Evolutionary conservation across 257 asterid species (phyloP).

Genomic region (Paraleonurus japonicus): DNA sequence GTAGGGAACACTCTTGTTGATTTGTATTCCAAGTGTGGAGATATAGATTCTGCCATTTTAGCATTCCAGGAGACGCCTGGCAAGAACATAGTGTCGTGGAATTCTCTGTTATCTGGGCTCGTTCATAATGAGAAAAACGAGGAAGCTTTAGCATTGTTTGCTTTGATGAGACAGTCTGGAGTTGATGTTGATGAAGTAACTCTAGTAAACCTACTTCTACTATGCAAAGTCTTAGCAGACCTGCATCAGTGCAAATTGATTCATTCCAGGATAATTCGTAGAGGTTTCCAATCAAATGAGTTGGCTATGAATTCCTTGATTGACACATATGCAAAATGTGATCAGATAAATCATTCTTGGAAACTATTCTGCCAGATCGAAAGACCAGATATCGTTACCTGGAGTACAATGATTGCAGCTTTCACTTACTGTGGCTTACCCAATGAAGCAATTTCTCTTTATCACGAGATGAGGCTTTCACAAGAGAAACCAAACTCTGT

Average conservation of each 20-base stretch:
- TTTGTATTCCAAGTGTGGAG: constrained; percentile 77
- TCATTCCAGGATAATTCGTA: constrained; percentile 55
- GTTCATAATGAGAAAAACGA: constrained; percentile 56
- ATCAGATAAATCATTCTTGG: constrained; percentile 54
- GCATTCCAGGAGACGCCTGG: constrained; percentile 56
- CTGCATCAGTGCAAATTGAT: constrained; percentile 58
- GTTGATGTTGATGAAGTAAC: constrained; percentile 71
- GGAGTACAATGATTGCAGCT: constrained; percentile 96
- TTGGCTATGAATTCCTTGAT: constrained; percentile 70
- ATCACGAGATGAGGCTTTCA: constrained; percentile 48
- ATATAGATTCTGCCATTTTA: constrained; percentile 53
- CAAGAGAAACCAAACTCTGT: constrained; percentile 44
- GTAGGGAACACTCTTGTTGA: constrained; percentile 71
- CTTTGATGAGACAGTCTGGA: constrained; percentile 52
- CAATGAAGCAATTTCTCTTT: constrained; percentile 63
- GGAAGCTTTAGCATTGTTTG: constrained; percentile 55
- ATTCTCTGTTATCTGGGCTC: constrained; percentile 71
- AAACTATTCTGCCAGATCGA: constrained; percentile 50
- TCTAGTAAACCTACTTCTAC: constrained; percentile 65
- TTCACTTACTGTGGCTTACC: constrained; percentile 76
- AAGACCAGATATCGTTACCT: constrained; percentile 62
- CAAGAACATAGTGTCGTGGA: constrained; percentile 75
- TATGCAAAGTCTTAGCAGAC: constrained; percentile 51
- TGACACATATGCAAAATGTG: constrained; percentile 78
- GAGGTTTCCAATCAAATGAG: constrained; percentile 58